Percentiles rank a stretch among this genome's conserved stretches.
phyloP scores from a whole-genome alignment of 2,329 filamentous ascomycete species.

The Penicillium olsonii region DNA sequence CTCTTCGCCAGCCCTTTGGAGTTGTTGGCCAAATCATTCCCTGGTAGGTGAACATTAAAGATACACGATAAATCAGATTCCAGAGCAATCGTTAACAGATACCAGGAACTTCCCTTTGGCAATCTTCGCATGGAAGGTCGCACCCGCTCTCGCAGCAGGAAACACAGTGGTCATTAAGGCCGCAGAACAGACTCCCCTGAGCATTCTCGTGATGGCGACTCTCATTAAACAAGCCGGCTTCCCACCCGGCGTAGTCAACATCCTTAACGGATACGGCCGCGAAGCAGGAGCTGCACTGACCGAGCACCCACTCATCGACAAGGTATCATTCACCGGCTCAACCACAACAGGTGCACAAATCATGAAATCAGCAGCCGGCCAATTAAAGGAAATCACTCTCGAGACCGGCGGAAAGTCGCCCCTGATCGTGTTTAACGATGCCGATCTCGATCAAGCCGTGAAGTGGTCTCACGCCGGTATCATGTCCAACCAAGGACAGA shows the following conservation, averaged over 20 bases:
- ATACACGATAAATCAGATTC: background rate
- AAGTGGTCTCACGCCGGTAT: conserved; percentile 48
- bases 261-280: conserved; percentile 23
- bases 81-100: background rate
- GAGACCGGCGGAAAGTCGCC: conserved; percentile 54
- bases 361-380: conserved; percentile 3
- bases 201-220: conserved; percentile 3
- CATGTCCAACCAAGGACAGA: conserved; percentile 64
- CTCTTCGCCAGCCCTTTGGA: conserved; percentile 3
- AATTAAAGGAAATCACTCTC: conserved; percentile 48
- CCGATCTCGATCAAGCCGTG: conserved; percentile 47
- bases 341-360: conserved; percentile 14
- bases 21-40: conserved; percentile 8
- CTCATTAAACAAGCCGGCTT: conserved; percentile 26
- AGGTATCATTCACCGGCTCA: conserved; percentile 10
- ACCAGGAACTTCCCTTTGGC: background rate
- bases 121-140: background rate
- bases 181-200: conserved; percentile 8
- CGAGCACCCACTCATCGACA: conserved; percentile 5
- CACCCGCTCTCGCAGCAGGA: background rate
- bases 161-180: conserved; percentile 5
- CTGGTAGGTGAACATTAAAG: background rate
- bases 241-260: conserved; percentile 26
- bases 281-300: conserved; percentile 17
- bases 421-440: conserved; percentile 48